Evolutionary conservation across 768 basidiomycete species (phyloP).

Genomic region (Rhizopogon vesiculosus): DNA sequence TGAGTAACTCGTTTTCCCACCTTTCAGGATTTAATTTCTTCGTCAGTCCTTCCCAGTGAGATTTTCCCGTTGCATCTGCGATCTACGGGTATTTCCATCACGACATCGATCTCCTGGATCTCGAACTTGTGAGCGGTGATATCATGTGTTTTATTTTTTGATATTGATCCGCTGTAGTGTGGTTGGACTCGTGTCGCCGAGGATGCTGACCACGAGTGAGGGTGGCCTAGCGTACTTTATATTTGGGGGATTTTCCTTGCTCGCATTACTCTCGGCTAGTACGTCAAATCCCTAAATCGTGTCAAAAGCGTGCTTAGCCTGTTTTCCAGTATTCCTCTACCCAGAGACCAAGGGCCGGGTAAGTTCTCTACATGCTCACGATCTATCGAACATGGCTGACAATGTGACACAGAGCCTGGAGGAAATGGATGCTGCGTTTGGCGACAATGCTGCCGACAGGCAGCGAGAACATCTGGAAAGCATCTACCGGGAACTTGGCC

Average conservation of each 20-base stretch:
- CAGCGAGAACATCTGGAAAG: conserved; percentile 22
- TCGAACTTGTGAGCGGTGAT: conserved; percentile 26
- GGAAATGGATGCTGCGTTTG: conserved; percentile 29
- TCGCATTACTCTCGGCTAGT: conserved; percentile 26
- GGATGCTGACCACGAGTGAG: conserved; percentile 16
- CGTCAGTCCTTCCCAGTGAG: conserved; percentile 34
- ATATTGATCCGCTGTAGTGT: conserved; percentile 9
- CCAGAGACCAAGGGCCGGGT: conserved; percentile 30
- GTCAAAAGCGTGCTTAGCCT: neutral
- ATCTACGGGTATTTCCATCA: conserved; percentile 37
- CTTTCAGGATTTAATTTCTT: conserved; percentile 6
- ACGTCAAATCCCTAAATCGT: conserved; percentile 1
- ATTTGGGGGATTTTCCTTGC: conserved; percentile 19
- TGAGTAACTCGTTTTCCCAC: conserved; percentile 2
- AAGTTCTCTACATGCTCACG: conserved; percentile 3
- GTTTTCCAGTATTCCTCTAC: conserved; percentile 17
- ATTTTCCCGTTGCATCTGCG: conserved; percentile 38
- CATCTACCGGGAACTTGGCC: conserved; percentile 23
- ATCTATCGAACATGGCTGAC: neutral
- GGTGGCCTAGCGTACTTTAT: conserved; percentile 23
- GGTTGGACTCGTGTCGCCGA: conserved; percentile 24
- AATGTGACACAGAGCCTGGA: conserved; percentile 16
- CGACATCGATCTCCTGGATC: conserved; percentile 37
- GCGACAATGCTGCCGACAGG: conserved; percentile 21
- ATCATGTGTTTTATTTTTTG: neutral